Conservation (phyloP, 805 yeast genomes). For the Schwanniomyces occidentalis region DNA sequence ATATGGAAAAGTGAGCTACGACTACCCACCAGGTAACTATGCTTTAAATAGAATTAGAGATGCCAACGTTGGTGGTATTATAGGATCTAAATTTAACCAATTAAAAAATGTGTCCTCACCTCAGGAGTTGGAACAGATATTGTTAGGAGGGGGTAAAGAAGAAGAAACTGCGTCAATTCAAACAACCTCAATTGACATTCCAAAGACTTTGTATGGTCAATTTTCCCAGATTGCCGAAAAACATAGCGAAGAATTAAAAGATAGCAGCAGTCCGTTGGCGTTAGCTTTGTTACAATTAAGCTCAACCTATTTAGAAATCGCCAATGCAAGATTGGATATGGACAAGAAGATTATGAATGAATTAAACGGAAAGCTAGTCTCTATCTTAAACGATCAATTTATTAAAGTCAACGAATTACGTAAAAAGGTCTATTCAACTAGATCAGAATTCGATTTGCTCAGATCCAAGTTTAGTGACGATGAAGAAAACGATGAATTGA, state of each 20-base stretch:
- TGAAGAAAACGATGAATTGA: conserved; percentile 51
- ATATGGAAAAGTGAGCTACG: conserved; percentile 73
- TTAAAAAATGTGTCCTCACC: conserved; percentile 65
- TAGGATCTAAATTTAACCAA: conserved; percentile 56
- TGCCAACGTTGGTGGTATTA: conserved; percentile 59
- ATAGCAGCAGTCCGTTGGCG: conserved; percentile 48
- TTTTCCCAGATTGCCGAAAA: conserved; percentile 55
- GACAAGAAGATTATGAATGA: conserved; percentile 61
- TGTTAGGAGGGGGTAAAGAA: conserved; percentile 34
- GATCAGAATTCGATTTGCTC: conserved; percentile 68
- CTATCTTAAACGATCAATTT: conserved; percentile 56
- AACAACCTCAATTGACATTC: conserved; percentile 41
- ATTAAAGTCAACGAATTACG: conserved; percentile 61
- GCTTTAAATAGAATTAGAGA: conserved; percentile 58
- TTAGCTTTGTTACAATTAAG: conserved; percentile 55
- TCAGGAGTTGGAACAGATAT: conserved; percentile 62
- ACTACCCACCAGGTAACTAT: conserved; percentile 68
- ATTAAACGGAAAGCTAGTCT: conserved; percentile 57
- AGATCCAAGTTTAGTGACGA: conserved; percentile 54
- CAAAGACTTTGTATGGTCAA: conserved; percentile 76
- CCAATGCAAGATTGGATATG: conserved; percentile 67
- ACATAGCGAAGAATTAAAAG: conserved; percentile 49
- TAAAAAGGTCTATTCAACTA: conserved; percentile 66
- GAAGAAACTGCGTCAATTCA: conserved; percentile 26
- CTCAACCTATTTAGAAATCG: conserved; percentile 61